A percentile compares a stretch with the other conserved stretches of the same genome.
Evolutionary conservation across 805 yeast species (phyloP).

Genomic region (Saccharomyces kudriavzevii): DNA sequence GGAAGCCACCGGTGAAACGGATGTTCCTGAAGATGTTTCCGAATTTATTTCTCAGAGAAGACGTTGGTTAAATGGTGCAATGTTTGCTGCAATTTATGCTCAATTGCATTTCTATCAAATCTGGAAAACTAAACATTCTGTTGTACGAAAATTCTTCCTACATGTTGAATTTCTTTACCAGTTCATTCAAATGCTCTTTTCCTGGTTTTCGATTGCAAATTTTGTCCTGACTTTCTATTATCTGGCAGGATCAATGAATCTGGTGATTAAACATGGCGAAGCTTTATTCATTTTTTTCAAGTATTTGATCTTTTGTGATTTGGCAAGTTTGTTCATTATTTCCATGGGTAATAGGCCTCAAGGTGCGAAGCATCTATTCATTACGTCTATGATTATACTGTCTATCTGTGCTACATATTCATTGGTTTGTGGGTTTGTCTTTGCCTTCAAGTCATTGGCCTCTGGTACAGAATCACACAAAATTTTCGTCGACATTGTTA

Average conservation of each 20-base stretch:
- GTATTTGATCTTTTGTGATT: conserved; percentile 71
- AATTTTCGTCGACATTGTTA: conserved; percentile 66
- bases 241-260: conserved; percentile 73
- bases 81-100: conserved; percentile 91
- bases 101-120: conserved; percentile 78
- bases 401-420: conserved; percentile 79
- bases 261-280: conserved; percentile 58
- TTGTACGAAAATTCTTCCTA: conserved; percentile 67
- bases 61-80: conserved; percentile 97
- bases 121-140: conserved; percentile 83
- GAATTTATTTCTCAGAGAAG: conserved; percentile 94
- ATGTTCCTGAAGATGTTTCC: conserved; percentile 90
- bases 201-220: conserved; percentile 88
- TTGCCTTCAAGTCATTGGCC: conserved; percentile 53
- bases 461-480: conserved; percentile 32
- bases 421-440: conserved; percentile 71
- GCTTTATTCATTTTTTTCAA: conserved; percentile 79
- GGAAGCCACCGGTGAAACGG: conserved; percentile 92
- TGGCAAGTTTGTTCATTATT: conserved; percentile 82
- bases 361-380: conserved; percentile 77
- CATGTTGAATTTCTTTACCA: conserved; percentile 88
- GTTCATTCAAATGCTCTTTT: conserved; percentile 67
- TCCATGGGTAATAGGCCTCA: conserved; percentile 98
- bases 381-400: conserved; percentile 60
- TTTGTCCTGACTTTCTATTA: conserved; percentile 89